These are phyloP conservation scores for Aspergillus coremiiformis DNA, from an alignment of 495 filamentous ascomycete genomes.

Conservation along the genomic window DNA sequence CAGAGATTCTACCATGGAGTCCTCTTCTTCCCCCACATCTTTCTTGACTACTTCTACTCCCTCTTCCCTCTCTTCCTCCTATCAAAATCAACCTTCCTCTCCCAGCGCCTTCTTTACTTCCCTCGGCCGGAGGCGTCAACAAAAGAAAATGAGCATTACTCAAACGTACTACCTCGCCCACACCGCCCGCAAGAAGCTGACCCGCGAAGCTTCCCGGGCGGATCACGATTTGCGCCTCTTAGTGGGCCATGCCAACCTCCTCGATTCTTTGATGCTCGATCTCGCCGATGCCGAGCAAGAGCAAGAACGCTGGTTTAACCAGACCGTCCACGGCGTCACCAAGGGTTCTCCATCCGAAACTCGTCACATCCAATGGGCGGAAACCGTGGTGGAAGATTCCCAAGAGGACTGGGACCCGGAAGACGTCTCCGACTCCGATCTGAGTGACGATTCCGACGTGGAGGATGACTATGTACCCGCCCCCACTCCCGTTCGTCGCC, in stretches of 20 bases:
- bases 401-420: constrained; percentile 65
- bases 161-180: constrained; percentile 97
- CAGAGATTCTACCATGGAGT: constrained; percentile 19
- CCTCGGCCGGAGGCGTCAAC: constrained; percentile 36
- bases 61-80: constrained; percentile 2
- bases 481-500: constrained; percentile 32
- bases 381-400: constrained; percentile 65
- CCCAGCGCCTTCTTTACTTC: constrained; percentile 31
- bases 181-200: constrained; percentile 92
- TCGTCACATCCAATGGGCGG: constrained; percentile 81
- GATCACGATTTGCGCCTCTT: constrained; percentile 93
- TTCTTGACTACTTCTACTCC: constrained; percentile 10
- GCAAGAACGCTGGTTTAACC: constrained; percentile 97
- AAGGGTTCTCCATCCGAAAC: constrained; percentile 46
- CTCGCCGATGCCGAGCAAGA: constrained; percentile 90
- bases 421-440: constrained; percentile 50
- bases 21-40: constrained; percentile 19
- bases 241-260: constrained; percentile 95
- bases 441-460: constrained; percentile 48
- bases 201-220: constrained; percentile 73
- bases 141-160: constrained; percentile 89
- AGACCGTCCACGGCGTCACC: constrained; percentile 72
- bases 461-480: constrained; percentile 48
- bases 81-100: constrained; percentile 2
- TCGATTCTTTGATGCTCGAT: constrained; percentile 92